Evolutionary conservation across 768 basidiomycete species (phyloP).

Genomic region (Russula earlei): DNA sequence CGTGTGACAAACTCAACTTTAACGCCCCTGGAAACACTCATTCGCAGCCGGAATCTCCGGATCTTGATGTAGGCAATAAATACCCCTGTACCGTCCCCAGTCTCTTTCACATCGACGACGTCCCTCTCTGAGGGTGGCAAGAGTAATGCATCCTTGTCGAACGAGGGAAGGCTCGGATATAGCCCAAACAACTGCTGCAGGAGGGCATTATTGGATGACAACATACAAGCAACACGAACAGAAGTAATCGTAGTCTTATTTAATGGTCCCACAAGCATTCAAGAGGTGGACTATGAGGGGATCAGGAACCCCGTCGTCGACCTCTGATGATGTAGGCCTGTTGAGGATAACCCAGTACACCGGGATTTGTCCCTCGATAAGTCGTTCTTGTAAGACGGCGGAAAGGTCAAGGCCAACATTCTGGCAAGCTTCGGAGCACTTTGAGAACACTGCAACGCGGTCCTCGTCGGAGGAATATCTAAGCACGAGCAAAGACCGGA

Average conservation of each 20-base stretch:
- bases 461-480: slow-evolving; percentile 24
- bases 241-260: slow-evolving; percentile 30
- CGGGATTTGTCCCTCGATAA: slow-evolving; percentile 54
- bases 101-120: slow-evolving; percentile 40
- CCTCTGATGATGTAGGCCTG: slow-evolving; percentile 28
- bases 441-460: slow-evolving; percentile 39
- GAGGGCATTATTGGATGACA: slow-evolving; percentile 48
- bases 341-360: slow-evolving; percentile 63
- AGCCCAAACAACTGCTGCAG: slow-evolving; percentile 46
- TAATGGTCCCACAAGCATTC: slow-evolving; percentile 31
- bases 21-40: slow-evolving; percentile 51
- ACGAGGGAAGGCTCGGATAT: slow-evolving; percentile 40
- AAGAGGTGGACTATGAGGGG: slow-evolving; percentile 44
- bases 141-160: slow-evolving; percentile 42
- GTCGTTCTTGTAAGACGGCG: slow-evolving; percentile 47
- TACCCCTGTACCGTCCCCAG: slow-evolving; percentile 30
- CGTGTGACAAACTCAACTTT: slow-evolving; percentile 56
- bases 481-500: slow-evolving; percentile 29
- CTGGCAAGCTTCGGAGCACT: slow-evolving; percentile 51
- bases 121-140: slow-evolving; percentile 32
- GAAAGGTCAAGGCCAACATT: slow-evolving; percentile 41
- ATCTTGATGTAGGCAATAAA: slow-evolving; percentile 47
- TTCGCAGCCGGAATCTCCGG: slow-evolving; percentile 56
- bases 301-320: no score
- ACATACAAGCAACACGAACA: slow-evolving; percentile 55